Evolutionary conservation across 192 early-diverging fungal species (phyloP).

Genomic region (Thoreauomyces humboldtii): DNA sequence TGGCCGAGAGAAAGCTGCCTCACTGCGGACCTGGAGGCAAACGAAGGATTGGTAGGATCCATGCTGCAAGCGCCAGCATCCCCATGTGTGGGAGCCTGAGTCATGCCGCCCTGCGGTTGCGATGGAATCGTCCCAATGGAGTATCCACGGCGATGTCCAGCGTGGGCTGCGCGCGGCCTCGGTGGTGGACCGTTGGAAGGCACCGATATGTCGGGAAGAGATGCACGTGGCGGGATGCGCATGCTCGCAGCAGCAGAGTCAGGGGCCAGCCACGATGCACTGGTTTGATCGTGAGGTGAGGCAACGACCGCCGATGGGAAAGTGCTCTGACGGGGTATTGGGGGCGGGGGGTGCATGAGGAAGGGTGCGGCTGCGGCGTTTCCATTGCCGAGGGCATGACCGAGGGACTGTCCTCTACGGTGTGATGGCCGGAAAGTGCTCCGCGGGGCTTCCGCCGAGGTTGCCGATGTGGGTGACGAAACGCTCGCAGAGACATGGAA

Average conservation of each 20-base stretch:
- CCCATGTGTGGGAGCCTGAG: not conserved
- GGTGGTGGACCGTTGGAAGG: not conserved
- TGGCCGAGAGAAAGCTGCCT: conserved; percentile 3
- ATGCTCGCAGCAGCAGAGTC: not conserved
- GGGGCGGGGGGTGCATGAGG: not conserved
- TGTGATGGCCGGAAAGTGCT: not conserved
- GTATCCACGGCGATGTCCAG: conserved; percentile 24
- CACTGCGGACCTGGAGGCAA: not conserved
- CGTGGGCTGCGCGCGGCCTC: not conserved
- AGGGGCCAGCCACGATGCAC: not conserved
- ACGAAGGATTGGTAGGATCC: conserved; percentile 1
- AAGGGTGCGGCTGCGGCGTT: not conserved
- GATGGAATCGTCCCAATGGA: conserved; percentile 9
- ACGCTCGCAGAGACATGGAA: not conserved
- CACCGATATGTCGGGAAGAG: conserved; percentile 10
- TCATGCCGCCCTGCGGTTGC: not conserved
- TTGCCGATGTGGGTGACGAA: not conserved
- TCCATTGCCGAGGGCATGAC: not conserved
- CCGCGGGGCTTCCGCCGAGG: not conserved
- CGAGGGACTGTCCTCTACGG: conserved; percentile 14
- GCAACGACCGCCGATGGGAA: not conserved
- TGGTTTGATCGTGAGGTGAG: not conserved
- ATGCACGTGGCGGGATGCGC: not conserved
- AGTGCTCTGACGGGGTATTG: not conserved
- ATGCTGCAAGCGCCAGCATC: not conserved